A percentile compares a stretch with the other conserved stretches of the same genome.
These are phyloP conservation scores for Cercophora scortea DNA, from an alignment of 495 filamentous ascomycete genomes.

Conservation along the genomic window DNA sequence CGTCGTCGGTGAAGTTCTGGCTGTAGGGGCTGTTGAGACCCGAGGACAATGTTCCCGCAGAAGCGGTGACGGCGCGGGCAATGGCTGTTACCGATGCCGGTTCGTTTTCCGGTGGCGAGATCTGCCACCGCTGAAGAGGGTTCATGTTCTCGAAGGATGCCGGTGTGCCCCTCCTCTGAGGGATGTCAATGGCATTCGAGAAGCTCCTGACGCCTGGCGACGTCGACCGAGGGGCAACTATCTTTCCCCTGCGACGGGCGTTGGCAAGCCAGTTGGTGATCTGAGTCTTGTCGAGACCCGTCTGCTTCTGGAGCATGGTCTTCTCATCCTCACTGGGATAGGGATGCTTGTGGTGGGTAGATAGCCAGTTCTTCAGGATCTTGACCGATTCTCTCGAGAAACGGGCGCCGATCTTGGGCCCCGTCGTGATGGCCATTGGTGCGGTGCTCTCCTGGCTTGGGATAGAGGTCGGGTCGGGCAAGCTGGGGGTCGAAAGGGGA, in stretches of 20 bases:
- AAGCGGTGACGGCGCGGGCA: constrained; percentile 62
- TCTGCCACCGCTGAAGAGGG: constrained; percentile 77
- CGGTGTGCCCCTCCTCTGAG: constrained; percentile 35
- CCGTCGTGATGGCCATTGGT: constrained; percentile 24
- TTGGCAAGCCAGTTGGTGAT: constrained; percentile 86
- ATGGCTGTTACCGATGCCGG: constrained; percentile 73
- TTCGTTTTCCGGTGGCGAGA: constrained; percentile 83
- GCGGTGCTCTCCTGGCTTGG: constrained; percentile 23
- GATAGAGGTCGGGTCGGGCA: constrained; percentile 1
- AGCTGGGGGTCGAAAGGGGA: constrained; percentile 36
- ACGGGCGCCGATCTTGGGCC: constrained; percentile 47
- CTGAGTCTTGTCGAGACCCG: constrained; percentile 66
- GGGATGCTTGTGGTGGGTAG: constrained; percentile 63
- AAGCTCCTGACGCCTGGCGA: constrained; percentile 47
- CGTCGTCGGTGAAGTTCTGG: constrained; percentile 52
- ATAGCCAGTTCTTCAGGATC: constrained; percentile 71
- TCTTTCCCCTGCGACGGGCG: constrained; percentile 69
- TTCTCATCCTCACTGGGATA: constrained; percentile 80
- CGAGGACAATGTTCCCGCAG: constrained; percentile 40
- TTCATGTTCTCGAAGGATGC: constrained; percentile 58
- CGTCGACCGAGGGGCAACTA: constrained; percentile 47
- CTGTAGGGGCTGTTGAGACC: constrained; percentile 46
- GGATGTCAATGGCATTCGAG: constrained; percentile 63
- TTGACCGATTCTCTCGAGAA: constrained; percentile 68
- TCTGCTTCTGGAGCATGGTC: constrained; percentile 59